phyloP scores from a whole-genome alignment of 352 stramenopile genomes.

The Pythium folliculosum region DNA sequence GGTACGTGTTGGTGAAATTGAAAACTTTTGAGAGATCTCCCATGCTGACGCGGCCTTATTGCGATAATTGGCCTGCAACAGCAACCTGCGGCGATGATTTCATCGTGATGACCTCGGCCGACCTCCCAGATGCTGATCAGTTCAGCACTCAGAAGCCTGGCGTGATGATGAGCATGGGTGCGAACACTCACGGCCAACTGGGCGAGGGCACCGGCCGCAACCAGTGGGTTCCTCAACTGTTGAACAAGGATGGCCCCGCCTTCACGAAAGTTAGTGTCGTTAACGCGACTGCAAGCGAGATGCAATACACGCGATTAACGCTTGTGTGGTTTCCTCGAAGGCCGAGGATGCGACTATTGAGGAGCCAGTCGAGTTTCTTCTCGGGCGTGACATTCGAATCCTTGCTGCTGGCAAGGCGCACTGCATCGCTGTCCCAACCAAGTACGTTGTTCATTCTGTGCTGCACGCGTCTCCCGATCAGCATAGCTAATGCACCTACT shows the following conservation, averaged over 20 bases:
- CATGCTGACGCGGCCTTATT: background rate
- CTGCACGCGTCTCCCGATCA: background rate
- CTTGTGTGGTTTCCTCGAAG: conserved; percentile 10
- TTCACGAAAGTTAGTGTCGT: conserved; percentile 45
- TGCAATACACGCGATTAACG: background rate
- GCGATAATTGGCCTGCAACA: background rate
- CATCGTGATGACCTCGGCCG: conserved; percentile 67
- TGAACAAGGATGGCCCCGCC: conserved; percentile 69
- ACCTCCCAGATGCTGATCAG: conserved; percentile 65
- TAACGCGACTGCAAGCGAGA: background rate
- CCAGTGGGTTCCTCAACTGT: conserved; percentile 77
- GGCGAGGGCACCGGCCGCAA: conserved; percentile 73
- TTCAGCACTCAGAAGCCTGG: conserved; percentile 78
- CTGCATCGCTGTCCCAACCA: conserved; percentile 46
- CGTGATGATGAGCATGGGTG: conserved; percentile 83
- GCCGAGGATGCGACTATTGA: conserved; percentile 58
- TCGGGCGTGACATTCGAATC: conserved; percentile 67
- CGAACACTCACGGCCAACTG: conserved; percentile 68
- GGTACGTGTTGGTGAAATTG: conserved; percentile 29
- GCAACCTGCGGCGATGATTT: conserved; percentile 67
- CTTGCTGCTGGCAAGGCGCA: conserved; percentile 66
- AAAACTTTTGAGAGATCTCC: background rate
- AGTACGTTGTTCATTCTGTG: conserved; percentile 32
- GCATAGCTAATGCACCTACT: background rate
- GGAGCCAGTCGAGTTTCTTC: conserved; percentile 66